A percentile compares a stretch with the other conserved stretches of the same genome.
phyloP scores from a whole-genome alignment of 2,329 filamentous ascomycete species.

The Curvularia verruculosa region DNA sequence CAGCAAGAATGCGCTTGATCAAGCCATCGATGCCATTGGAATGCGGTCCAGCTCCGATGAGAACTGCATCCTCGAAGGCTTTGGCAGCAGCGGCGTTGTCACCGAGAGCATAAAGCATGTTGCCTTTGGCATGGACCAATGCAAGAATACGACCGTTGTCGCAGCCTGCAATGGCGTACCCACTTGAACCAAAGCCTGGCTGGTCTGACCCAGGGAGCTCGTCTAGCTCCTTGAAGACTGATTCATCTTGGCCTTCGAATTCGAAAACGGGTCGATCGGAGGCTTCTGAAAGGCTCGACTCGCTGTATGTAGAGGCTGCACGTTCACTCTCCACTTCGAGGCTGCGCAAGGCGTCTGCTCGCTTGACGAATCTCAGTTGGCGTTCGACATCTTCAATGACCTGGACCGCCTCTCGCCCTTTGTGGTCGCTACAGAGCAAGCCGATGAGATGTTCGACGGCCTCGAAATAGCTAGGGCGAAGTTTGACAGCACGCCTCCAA shows the following conservation, averaged over 20 bases:
- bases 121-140: constrained; percentile 97
- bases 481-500: constrained; percentile 83
- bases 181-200: constrained; percentile 74
- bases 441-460: constrained; percentile 94
- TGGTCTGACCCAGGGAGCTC: constrained; percentile 52
- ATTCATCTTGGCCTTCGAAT: constrained; percentile 53
- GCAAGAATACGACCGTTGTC: constrained; percentile 94
- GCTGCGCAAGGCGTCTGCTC: constrained; percentile 55
- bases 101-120: constrained; percentile 91
- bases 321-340: constrained; percentile 65
- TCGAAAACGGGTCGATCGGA: constrained; percentile 66
- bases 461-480: constrained; percentile 88
- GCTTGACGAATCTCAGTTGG: constrained; percentile 62
- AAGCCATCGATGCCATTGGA: constrained; percentile 76
- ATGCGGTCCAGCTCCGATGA: constrained; percentile 79
- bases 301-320: constrained; percentile 64
- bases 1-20: constrained; percentile 76
- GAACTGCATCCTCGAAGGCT: constrained; percentile 92
- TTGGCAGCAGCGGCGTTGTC: constrained; percentile 80
- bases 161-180: constrained; percentile 80
- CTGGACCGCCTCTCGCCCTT: constrained; percentile 82
- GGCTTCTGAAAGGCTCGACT: constrained; percentile 59
- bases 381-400: constrained; percentile 86
- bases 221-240: constrained; percentile 46
- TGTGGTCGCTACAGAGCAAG: constrained; percentile 79